A percentile compares a stretch with the other conserved stretches of the same genome.
phyloP scores from a whole-genome alignment of 1,284 basidiomycete genomes.

The Tausonia pullulans region DNA sequence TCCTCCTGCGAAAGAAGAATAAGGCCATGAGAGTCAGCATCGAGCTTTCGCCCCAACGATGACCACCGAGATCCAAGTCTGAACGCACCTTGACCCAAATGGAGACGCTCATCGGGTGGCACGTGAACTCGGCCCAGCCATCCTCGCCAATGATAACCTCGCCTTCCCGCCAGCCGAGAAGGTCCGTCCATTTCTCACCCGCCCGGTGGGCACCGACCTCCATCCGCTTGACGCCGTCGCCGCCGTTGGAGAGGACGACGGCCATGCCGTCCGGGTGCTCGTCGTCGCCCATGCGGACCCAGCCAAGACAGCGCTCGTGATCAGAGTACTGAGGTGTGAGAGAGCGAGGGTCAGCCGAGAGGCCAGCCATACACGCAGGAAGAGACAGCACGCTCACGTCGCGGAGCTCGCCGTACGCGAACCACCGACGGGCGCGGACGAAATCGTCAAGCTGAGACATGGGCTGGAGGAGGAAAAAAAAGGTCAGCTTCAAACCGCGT shows the following conservation, averaged over 20 bases:
- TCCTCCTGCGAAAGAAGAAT: background rate
- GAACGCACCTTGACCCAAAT: constrained; percentile 38
- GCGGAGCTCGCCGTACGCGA: constrained; percentile 39
- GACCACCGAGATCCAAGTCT: background rate
- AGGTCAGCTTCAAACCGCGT: background rate
- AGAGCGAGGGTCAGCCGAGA: background rate
- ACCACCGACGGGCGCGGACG: constrained; percentile 31
- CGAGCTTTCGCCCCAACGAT: background rate
- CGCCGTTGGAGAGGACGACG: constrained; percentile 35
- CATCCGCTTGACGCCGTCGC: constrained; percentile 37
- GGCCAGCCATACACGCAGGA: background rate
- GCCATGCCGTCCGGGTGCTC: constrained; percentile 41
- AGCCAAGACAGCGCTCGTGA: constrained; percentile 40
- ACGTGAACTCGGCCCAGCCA: constrained; percentile 44
- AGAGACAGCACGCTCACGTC: constrained; percentile 19
- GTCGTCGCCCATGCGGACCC: constrained; percentile 43
- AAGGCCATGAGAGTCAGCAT: background rate
- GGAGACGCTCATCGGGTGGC: constrained; percentile 38
- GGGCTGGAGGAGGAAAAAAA: background rate
- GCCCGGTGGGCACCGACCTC: constrained; percentile 43
- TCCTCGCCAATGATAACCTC: constrained; percentile 45
- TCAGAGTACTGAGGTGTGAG: constrained; percentile 37
- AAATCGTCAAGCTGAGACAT: constrained; percentile 40
- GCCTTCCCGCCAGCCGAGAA: constrained; percentile 44
- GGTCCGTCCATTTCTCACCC: constrained; percentile 46